Evolutionary conservation across 2,329 filamentous ascomycete species (phyloP).

Genomic region (Fusarium humuli): DNA sequence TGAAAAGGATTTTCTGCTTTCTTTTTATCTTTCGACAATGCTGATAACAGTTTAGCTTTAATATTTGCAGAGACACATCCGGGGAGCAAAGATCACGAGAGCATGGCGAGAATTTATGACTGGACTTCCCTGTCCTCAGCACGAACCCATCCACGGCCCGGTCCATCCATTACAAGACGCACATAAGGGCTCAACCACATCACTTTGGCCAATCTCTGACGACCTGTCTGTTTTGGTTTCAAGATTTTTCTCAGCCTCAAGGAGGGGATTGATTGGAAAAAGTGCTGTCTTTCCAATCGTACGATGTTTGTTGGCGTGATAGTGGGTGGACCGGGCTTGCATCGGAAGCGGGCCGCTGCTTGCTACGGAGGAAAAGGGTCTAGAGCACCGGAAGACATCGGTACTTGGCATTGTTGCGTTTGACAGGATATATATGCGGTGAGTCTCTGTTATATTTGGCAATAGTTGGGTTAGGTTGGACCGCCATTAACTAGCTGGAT

Average conservation of each 20-base stretch:
- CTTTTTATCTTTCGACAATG: constrained; percentile 7
- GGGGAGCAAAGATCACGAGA: constrained; percentile 17
- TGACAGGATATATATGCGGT: not conserved
- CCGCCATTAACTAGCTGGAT: not conserved
- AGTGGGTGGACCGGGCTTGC: constrained; percentile 41
- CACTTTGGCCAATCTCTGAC: constrained; percentile 7
- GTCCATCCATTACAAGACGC: constrained; percentile 26
- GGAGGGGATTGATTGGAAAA: not conserved
- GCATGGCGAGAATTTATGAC: constrained; percentile 16
- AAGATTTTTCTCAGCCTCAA: not conserved
- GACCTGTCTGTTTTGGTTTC: not conserved
- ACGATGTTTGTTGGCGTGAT: constrained; percentile 43
- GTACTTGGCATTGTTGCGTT: not conserved
- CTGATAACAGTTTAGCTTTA: constrained; percentile 12
- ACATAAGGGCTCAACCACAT: constrained; percentile 14
- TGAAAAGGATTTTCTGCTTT: constrained; percentile 11
- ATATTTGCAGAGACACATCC: not conserved
- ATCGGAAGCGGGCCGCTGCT: constrained; percentile 45
- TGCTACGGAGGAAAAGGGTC: constrained; percentile 15
- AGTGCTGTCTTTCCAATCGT: constrained; percentile 34
- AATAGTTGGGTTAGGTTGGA: not conserved
- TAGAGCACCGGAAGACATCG: constrained; percentile 20
- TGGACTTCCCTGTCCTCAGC: constrained; percentile 10
- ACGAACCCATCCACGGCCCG: constrained; percentile 20
- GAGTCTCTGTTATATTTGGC: not conserved